phyloP scores from a whole-genome alignment of 768 basidiomycete genomes.

The Rossbeevera mucosa region DNA sequence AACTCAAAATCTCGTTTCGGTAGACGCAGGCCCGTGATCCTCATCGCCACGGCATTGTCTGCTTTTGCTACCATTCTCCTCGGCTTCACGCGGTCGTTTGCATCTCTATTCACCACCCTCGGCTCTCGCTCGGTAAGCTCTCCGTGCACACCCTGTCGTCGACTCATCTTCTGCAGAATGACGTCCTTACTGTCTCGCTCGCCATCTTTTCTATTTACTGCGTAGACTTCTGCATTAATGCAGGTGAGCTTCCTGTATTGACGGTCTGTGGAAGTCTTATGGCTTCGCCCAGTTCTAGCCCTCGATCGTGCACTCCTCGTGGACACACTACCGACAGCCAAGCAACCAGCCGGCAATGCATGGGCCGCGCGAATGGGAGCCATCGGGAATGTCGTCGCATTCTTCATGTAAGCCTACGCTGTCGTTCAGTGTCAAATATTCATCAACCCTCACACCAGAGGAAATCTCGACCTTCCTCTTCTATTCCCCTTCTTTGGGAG shows the following conservation, averaged over 20 bases:
- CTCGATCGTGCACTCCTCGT: slow-evolving; percentile 89
- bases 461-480: slow-evolving; percentile 70
- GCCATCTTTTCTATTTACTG: slow-evolving; percentile 69
- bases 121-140: slow-evolving; percentile 32
- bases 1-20: slow-evolving; percentile 80
- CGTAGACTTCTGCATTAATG: slow-evolving; percentile 64
- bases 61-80: slow-evolving; percentile 72
- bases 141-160: neutral
- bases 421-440: neutral
- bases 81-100: slow-evolving; percentile 74
- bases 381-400: slow-evolving; percentile 79
- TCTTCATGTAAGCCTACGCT: slow-evolving; percentile 64
- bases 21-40: slow-evolving; percentile 81
- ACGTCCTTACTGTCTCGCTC: slow-evolving; percentile 65
- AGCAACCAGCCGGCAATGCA: slow-evolving; percentile 84
- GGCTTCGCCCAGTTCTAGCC: slow-evolving; percentile 59
- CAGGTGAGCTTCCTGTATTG: slow-evolving; percentile 30
- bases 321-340: slow-evolving; percentile 68
- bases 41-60: slow-evolving; percentile 63
- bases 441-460: slow-evolving; percentile 39
- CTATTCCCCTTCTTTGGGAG: slow-evolving; percentile 71
- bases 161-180: slow-evolving; percentile 40
- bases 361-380: slow-evolving; percentile 96
- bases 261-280: neutral
- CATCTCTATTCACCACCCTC: slow-evolving; percentile 39